phyloP scores from a whole-genome alignment of 208 protist species.

The Spongospora subterranea region DNA sequence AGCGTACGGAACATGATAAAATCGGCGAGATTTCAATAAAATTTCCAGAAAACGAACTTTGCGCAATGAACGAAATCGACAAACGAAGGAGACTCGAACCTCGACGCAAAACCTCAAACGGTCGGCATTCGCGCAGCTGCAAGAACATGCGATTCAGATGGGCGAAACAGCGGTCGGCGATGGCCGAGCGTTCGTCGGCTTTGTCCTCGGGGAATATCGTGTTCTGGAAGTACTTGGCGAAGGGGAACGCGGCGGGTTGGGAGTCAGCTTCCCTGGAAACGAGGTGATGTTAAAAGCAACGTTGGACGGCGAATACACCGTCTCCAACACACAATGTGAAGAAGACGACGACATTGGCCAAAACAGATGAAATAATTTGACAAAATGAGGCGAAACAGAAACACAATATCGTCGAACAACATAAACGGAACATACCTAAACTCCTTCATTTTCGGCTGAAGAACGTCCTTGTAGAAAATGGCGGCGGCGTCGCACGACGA shows the following conservation, averaged over 20 bases:
- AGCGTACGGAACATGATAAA: too few relatives aligned
- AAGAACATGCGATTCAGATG: slow-evolving; percentile 78
- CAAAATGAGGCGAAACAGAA: too few relatives aligned
- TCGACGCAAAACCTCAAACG: slow-evolving; percentile 83
- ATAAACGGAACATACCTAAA: not conserved
- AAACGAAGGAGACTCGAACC: too few relatives aligned
- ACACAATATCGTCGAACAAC: not conserved
- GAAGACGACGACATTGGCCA: too few relatives aligned
- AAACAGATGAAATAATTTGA: too few relatives aligned
- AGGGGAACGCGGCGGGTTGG: not conserved
- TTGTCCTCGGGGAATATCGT: slow-evolving; percentile 42
- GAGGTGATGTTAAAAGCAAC: not conserved
- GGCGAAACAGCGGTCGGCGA: slow-evolving; percentile 69
- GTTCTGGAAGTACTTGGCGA: not conserved
- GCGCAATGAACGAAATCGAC: too few relatives aligned
- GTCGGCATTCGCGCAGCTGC: slow-evolving; percentile 79
- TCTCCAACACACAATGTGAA: too few relatives aligned
- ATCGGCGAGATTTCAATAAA: too few relatives aligned
- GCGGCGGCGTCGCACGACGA: slow-evolving; percentile 80
- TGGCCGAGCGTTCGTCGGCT: not conserved
- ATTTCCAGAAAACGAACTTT: too few relatives aligned
- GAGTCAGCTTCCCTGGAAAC: not conserved
- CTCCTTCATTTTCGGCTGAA: slow-evolving; percentile 41
- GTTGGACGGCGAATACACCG: too few relatives aligned
- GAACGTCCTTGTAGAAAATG: slow-evolving; percentile 77